Conservation (phyloP, 768 basidiomycete genomes). For the Collybiopsis luxurians region DNA sequence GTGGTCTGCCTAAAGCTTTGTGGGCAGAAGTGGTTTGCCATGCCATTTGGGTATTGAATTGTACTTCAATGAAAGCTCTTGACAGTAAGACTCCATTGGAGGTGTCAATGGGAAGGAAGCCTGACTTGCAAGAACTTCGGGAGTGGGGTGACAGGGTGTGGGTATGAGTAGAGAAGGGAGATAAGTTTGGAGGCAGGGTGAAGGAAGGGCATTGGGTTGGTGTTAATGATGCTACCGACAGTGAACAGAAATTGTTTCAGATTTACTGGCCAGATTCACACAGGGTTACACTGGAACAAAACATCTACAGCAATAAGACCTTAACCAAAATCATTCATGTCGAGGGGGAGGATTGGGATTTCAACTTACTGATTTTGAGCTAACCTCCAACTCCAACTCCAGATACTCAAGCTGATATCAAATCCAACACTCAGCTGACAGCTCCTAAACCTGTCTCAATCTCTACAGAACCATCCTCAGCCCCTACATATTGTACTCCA, state of each 20-base stretch:
- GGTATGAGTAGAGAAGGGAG: too few relatives aligned
- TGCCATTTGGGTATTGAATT: slow-evolving; percentile 24
- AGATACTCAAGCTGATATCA: neutral
- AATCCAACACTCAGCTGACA: neutral
- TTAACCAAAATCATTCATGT: neutral
- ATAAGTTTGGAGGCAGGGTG: too few relatives aligned
- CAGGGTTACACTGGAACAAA: neutral
- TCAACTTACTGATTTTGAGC: neutral
- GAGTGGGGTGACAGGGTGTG: neutral
- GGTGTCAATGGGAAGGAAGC: slow-evolving; percentile 16
- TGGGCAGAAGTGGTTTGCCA: slow-evolving; percentile 30
- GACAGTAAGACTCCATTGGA: slow-evolving; percentile 21
- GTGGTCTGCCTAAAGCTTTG: slow-evolving; percentile 29
- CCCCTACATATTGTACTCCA: too few relatives aligned
- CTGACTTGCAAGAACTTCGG: slow-evolving; percentile 16
- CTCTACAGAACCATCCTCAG: too few relatives aligned
- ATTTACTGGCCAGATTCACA: slow-evolving; percentile 23
- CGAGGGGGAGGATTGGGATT: neutral
- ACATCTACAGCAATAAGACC: neutral
- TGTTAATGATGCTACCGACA: neutral
- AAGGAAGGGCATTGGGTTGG: neutral
- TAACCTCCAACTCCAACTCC: neutral
- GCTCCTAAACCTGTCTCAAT: neutral
- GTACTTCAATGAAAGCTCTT: slow-evolving; percentile 20
- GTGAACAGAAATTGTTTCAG: slow-evolving; percentile 11